Base-by-base conservation (phyloP, 1,284 basidiomycete genomes). In the Trichosporon sp. region DNA sequence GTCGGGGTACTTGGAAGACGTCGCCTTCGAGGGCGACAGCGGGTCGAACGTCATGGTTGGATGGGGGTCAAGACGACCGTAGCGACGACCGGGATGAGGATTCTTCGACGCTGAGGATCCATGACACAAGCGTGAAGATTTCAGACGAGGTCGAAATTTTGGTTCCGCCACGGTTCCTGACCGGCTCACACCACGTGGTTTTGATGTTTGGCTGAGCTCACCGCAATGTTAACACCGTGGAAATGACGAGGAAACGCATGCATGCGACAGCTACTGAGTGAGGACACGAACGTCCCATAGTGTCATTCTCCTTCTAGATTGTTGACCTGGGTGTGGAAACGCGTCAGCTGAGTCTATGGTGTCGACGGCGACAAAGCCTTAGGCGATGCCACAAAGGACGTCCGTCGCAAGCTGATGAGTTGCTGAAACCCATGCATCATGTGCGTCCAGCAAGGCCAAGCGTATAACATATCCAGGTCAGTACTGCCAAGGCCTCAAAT, bases 21-120 rank as follows among this genome's bases (percentile, higher is more conserved):
- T 73, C n/a, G 80, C 79, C 65, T 66, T 68, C 3, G 75, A 71
- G 18, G 80, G 80, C 42, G 78, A 76, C 23, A 81, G 75, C 32
- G 80, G 80, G 72, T 81, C 80, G 70, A 81, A 80, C 47, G 68
- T 51, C 72, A 73, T 73, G 34, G 65, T 31, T 62, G 47, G n/a
- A 58, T 29, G 25, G 18, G 27, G 21, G 34, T 58, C 62, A 68
- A 53, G 31, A n/a, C 42, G 65, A 60, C 56, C 56, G 27, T 60
- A n/a, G 56, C 18, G 56, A 31, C 42, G 44, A 64, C 27, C 44
- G n/a, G n/a, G 60, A 34, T 62, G 66, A 42, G 23, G 42, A 34
- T 44, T 34, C 7, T 60, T 35, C 25, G 25, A n/a, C 5, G 25
- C 34, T 44, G 18, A 42, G n/a, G 44, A 21, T 38, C 42, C 47